Conservation (phyloP, 331 rosid genomes). For the Phaseolus coccineus region DNA sequence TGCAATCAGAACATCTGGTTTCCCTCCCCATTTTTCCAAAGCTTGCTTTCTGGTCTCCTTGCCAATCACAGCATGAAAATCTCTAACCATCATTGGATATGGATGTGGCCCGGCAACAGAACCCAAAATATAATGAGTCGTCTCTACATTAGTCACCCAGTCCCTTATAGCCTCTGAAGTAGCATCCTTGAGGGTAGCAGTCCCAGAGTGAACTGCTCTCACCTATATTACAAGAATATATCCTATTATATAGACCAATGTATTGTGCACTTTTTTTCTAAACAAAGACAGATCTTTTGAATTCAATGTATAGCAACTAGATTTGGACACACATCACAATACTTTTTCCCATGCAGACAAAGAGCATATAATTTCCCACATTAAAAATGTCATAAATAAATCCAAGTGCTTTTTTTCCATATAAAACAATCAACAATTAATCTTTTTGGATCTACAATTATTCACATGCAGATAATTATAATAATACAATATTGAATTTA, state of each 20-base stretch:
- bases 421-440: not conserved
- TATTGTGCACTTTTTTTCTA: not conserved
- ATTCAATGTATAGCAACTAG: constrained; percentile 26
- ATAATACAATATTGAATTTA: not conserved
- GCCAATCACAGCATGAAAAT: constrained; percentile 92
- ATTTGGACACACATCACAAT: constrained; percentile 27
- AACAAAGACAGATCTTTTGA: not conserved
- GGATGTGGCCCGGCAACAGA: constrained; percentile 99
- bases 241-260: constrained; percentile 27
- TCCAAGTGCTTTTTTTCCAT: not conserved
- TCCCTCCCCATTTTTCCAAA: constrained; percentile 93
- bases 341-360: constrained; percentile 16
- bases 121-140: constrained; percentile 96
- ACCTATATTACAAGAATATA: constrained; percentile 55
- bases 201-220: constrained; percentile 85
- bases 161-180: constrained; percentile 98
- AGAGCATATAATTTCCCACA: constrained; percentile 24
- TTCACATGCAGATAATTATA: not conserved
- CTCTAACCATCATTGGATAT: constrained; percentile 97
- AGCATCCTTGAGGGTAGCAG: constrained; percentile 96
- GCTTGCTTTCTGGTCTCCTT: constrained; percentile 93
- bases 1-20: constrained; percentile 86
- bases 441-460: constrained; percentile 1
- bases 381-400: constrained; percentile 24
- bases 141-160: constrained; percentile 98